phyloP scores from a whole-genome alignment of 2,329 filamentous ascomycete species.

The Daldinia eschscholtzii region DNA sequence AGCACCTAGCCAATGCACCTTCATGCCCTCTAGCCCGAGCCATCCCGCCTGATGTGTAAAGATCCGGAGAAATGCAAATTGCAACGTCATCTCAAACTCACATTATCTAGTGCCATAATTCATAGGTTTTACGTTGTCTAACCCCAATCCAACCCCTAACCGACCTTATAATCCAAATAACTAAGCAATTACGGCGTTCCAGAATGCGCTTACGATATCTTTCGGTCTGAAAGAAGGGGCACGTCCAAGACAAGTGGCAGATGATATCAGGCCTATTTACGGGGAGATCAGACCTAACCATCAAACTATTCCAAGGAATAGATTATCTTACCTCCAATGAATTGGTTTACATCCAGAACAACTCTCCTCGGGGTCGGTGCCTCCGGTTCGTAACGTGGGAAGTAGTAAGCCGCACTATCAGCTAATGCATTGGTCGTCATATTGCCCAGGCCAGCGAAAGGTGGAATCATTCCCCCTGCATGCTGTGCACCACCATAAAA shows the following conservation, averaged over 20 bases:
- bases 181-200: constrained; percentile 46
- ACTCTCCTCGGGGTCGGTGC: constrained; percentile 25
- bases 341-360: constrained; percentile 36
- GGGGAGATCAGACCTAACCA: constrained; percentile 14
- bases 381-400: constrained; percentile 18
- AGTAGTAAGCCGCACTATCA: constrained; percentile 28
- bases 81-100: background rate
- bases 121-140: background rate
- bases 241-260: constrained; percentile 48
- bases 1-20: background rate
- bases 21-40: background rate
- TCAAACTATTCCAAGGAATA: background rate
- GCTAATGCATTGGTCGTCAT: constrained; percentile 24
- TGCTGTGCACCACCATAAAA: constrained; percentile 15
- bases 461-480: constrained; percentile 12
- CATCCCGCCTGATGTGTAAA: background rate
- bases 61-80: background rate
- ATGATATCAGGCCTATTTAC: constrained; percentile 44
- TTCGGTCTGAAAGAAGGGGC: constrained; percentile 50
- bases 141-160: background rate
- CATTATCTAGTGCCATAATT: background rate
- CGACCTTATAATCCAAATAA: constrained; percentile 6
- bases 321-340: constrained; percentile 33
- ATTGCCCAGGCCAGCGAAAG: constrained; percentile 28
- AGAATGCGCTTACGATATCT: constrained; percentile 50